Percentiles rank a stretch among this genome's conserved stretches.
These are phyloP conservation scores for Myxozyma monticola DNA, from an alignment of 805 yeast species.

Conservation along the genomic window DNA sequence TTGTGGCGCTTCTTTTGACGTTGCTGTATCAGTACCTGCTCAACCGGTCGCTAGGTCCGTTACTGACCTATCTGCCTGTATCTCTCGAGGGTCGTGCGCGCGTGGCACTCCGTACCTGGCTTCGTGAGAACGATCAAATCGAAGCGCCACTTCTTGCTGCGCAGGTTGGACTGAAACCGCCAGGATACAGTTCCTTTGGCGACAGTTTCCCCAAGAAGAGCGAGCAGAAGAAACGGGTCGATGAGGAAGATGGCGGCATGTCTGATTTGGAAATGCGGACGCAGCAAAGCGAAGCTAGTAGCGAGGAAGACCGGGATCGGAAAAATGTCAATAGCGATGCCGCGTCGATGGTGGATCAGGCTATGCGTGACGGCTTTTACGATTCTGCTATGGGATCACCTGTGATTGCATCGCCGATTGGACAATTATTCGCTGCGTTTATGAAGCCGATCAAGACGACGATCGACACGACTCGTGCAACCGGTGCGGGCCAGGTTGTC, in stretches of 20 bases:
- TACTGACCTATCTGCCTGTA: slow-evolving; percentile 45
- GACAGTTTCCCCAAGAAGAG: background rate
- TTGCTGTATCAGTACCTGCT: slow-evolving; percentile 58
- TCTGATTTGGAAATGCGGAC: background rate
- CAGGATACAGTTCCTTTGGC: background rate
- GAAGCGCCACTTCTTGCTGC: background rate
- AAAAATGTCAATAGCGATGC: background rate
- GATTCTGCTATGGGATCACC: slow-evolving; percentile 11
- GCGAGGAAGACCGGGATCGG: background rate
- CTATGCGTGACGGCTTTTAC: slow-evolving; percentile 1
- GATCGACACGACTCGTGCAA: background rate
- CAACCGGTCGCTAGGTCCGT: slow-evolving; percentile 44
- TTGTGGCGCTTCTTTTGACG: slow-evolving; percentile 53
- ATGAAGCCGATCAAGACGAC: slow-evolving; percentile 17
- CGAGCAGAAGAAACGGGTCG: background rate
- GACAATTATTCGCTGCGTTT: slow-evolving; percentile 9
- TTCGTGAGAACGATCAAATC: slow-evolving; percentile 1
- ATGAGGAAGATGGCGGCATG: background rate
- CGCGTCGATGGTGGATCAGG: background rate
- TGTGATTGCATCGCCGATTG: slow-evolving; percentile 21
- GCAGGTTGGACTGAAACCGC: background rate
- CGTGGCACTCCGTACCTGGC: slow-evolving; percentile 11
- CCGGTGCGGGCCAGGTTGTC: slow-evolving; percentile 14
- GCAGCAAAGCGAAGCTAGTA: background rate
- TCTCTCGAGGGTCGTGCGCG: slow-evolving; percentile 23